Evolutionary conservation across 768 basidiomycete genomes (phyloP).

Genomic region (Lactarius psammicola): DNA sequence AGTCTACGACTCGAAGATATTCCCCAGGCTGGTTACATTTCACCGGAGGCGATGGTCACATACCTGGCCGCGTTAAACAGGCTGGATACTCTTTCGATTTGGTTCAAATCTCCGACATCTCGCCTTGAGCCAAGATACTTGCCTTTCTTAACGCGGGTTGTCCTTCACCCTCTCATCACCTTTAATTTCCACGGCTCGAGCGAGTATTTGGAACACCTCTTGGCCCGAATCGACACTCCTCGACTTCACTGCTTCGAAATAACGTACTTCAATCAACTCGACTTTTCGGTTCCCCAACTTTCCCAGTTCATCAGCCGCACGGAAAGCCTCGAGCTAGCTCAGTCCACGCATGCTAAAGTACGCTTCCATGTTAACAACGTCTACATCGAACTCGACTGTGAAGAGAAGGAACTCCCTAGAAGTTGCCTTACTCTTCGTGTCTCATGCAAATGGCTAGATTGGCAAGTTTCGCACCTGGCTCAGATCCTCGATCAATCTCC

Average conservation of each 20-base stretch:
- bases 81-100: not conserved
- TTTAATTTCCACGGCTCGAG: conserved; percentile 10
- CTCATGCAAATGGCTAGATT: not conserved
- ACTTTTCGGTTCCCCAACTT: not conserved
- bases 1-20: conserved; percentile 11
- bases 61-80: not conserved
- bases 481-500: not conserved
- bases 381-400: not conserved
- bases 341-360: not conserved
- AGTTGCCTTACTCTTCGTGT: not conserved
- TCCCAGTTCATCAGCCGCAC: conserved; percentile 5
- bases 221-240: not conserved
- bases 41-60: not conserved
- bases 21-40: not conserved
- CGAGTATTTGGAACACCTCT: not conserved
- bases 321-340: not conserved
- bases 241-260: not conserved
- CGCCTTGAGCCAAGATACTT: not conserved
- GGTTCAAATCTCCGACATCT: not conserved
- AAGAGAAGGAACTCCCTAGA: not conserved
- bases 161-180: not conserved
- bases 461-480: conserved; percentile 5
- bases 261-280: not conserved
- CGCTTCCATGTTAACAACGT: not conserved
- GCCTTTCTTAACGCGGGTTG: not conserved